Conservation (phyloP, 1,139 yeast species). For the Casaregolazyma lundiana region DNA sequence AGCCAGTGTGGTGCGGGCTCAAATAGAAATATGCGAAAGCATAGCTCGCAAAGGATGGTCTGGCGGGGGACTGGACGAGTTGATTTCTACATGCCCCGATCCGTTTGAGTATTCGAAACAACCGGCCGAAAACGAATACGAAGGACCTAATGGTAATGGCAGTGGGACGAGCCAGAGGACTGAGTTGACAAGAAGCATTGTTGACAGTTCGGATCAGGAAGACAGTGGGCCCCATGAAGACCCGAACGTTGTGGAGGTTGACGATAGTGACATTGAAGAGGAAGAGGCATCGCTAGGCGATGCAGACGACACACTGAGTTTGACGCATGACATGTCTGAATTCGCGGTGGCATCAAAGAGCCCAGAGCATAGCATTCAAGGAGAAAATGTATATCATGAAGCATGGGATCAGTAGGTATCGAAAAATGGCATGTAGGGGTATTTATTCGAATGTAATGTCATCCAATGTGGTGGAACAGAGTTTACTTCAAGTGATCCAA, state of each 20-base stretch:
- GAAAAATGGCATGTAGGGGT: too few relatives aligned
- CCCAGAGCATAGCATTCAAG: background rate
- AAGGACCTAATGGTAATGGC: background rate
- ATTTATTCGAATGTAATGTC: too few relatives aligned
- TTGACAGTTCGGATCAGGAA: background rate
- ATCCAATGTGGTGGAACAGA: too few relatives aligned
- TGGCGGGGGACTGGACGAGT: slow-evolving; percentile 76
- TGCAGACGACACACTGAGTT: background rate
- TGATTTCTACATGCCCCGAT: slow-evolving; percentile 42
- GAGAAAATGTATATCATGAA: background rate
- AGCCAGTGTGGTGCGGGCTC: slow-evolving; percentile 69
- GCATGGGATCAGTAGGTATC: background rate
- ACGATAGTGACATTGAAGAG: background rate
- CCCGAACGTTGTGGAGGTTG: background rate
- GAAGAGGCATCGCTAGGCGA: background rate
- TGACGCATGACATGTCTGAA: background rate
- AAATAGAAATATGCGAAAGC: slow-evolving; percentile 74
- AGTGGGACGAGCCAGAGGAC: background rate
- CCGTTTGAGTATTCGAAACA: slow-evolving; percentile 33
- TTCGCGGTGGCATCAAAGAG: background rate
- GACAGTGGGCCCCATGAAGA: background rate
- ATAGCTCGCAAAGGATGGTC: slow-evolving; percentile 83
- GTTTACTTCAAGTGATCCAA: too few relatives aligned
- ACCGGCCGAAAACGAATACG: slow-evolving; percentile 14
- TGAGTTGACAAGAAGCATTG: background rate